Evolutionary conservation across 2,329 filamentous ascomycete species (phyloP), one percentile per base, ranked within the genome.

Genomic region (Talaromyces sp.): DNA sequence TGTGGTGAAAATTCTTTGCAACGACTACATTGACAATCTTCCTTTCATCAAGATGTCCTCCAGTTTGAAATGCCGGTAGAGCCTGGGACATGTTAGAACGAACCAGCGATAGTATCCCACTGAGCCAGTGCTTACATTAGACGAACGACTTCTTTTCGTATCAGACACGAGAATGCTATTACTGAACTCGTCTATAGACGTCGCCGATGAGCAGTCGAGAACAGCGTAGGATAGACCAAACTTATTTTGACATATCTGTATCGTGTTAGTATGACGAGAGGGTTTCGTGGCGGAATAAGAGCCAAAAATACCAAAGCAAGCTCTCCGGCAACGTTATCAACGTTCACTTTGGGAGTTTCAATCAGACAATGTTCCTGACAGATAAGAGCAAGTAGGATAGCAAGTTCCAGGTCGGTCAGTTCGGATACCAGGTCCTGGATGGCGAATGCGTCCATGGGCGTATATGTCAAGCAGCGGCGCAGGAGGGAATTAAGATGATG

Each of bases 311-410:
- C 88, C 68, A 94, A 76, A 62, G 84, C 81, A 21, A 96, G 77
- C 72, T 96, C 91, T 54, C 84, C 80, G 43, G 86, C 80, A n/a
- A 96, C 78, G 63, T 86, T 81, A 70, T 88, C 80, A 58, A 93
- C 75, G 54, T 78, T 76, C 36, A 82, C 76, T 4, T 77, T 71
- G 2, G 86, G 82, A 15, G 89, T 89, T 73, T 91, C 88, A 68
- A 97, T 85, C 65, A 97, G 85, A 75, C 91, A 96, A 73, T 97
- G 92, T 72, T 96, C 89, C 63, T 87, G 83, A 60, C 87, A 85
- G 62, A 91, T 81, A 53, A 97, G 82, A 69, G 88, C 92, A 53
- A 97, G 83, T 40, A 97, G 81, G 13, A 89, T 77, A 22, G 93
- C 94, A 60, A 97, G 84, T 75, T 97, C 92, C 40, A 97, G 81